Percentiles rank a stretch among this genome's conserved stretches.
These are phyloP conservation scores for Lichtheimia corymbifera DNA, from an alignment of 371 early-diverging fungal genomes.

Conservation along the genomic window DNA sequence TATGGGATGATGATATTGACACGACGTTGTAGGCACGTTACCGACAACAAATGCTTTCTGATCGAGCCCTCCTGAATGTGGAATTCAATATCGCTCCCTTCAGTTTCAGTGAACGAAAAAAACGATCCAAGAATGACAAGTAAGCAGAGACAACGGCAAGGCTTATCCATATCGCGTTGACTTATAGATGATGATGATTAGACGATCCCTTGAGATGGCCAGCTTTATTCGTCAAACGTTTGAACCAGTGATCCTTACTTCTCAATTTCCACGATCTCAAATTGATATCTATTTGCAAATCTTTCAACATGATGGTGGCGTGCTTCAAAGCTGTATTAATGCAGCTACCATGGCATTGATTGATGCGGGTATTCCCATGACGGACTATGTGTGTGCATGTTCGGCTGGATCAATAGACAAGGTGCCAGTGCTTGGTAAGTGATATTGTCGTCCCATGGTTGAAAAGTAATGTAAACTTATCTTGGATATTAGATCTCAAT, in stretches of 20 bases:
- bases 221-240: conserved; percentile 87
- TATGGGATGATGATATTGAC: background rate
- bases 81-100: conserved; percentile 92
- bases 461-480: background rate
- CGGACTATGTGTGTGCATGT: conserved; percentile 92
- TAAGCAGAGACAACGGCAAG: conserved; percentile 25
- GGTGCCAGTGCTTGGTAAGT: conserved; percentile 74
- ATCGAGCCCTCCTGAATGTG: conserved; percentile 84
- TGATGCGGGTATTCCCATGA: conserved; percentile 98
- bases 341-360: conserved; percentile 93
- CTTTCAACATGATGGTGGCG: conserved; percentile 91
- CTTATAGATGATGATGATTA: conserved; percentile 22
- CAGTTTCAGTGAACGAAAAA: conserved; percentile 86
- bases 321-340: conserved; percentile 87
- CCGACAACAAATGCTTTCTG: conserved; percentile 63
- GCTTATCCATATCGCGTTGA: background rate
- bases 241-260: conserved; percentile 82
- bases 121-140: conserved; percentile 84
- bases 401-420: conserved; percentile 90
- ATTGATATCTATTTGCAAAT: conserved; percentile 92
- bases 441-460: no score
- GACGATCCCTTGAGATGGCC: conserved; percentile 84
- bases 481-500: conserved; percentile 71
- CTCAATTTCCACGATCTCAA: conserved; percentile 83
- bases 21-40: conserved; percentile 52